Conservation (phyloP, 768 basidiomycete species). For the Termitomyces sp. region DNA sequence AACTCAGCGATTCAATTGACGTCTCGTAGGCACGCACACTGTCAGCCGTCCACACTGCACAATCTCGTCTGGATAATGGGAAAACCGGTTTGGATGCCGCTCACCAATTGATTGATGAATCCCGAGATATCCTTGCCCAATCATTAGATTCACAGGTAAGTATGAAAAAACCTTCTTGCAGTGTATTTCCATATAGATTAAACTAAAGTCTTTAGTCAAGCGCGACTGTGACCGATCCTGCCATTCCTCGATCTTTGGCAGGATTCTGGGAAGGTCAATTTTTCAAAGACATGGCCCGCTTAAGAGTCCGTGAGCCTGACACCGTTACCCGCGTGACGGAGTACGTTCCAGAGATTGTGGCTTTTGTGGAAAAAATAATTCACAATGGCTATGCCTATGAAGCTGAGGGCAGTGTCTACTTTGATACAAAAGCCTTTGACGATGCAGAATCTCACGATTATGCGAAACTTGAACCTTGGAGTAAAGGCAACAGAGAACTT, state of each 20-base stretch:
- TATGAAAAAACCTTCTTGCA: slow-evolving; percentile 8
- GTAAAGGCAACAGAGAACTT: slow-evolving; percentile 87
- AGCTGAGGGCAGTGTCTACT: slow-evolving; percentile 82
- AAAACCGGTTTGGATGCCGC: slow-evolving; percentile 43
- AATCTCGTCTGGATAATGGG: slow-evolving; percentile 39
- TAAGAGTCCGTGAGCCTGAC: slow-evolving; percentile 85
- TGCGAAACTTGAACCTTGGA: slow-evolving; percentile 95
- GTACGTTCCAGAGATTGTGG: slow-evolving; percentile 92
- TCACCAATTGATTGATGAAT: slow-evolving; percentile 62
- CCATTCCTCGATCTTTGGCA: slow-evolving; percentile 78
- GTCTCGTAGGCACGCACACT: slow-evolving; percentile 45
- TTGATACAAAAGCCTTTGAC: slow-evolving; percentile 85
- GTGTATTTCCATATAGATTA: not conserved
- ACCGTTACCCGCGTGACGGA: slow-evolving; percentile 94
- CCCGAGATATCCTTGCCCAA: slow-evolving; percentile 73
- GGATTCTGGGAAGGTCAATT: slow-evolving; percentile 89
- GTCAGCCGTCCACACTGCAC: slow-evolving; percentile 53
- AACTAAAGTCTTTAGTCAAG: slow-evolving; percentile 50
- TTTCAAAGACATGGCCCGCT: slow-evolving; percentile 89
- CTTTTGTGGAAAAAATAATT: slow-evolving; percentile 83
- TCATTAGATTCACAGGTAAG: slow-evolving; percentile 74
- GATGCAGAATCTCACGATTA: slow-evolving; percentile 76
- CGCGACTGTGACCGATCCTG: slow-evolving; percentile 80
- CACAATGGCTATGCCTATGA: slow-evolving; percentile 80
- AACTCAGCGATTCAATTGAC: slow-evolving; percentile 18